Base-by-base conservation (phyloP, 2,329 filamentous ascomycete species). In the Setomelanomma holmii region DNA sequence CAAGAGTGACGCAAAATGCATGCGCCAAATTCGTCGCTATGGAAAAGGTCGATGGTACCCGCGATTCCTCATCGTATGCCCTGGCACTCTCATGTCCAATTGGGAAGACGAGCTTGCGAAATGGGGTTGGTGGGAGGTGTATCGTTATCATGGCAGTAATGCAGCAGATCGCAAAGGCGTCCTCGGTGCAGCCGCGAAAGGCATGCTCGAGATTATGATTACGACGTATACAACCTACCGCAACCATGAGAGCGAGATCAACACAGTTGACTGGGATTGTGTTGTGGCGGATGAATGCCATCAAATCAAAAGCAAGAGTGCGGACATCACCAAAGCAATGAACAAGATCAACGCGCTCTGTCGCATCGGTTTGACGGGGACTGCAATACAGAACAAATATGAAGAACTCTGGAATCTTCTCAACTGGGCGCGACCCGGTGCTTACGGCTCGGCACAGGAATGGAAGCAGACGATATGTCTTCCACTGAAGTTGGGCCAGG, bases 321-420 rank as follows among this genome's bases (percentile, higher is more conserved):
- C 93, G 0, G 89, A 89, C 56, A 89, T 89, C 6, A 95, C 93
- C 0, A 86, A 89, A 66, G 88, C 92, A 0, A 93, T 99, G 89
- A 90, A 91, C 64, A 86, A 93, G 55, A 81, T 98, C 62, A 99
- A 99, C 64, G 87, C 93, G 0, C 83, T 98, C 2, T 98, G 95
- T 68, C 86, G 95, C 27, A 93, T 99, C 55, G 95, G 95, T 0
- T 80, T 99, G 7, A 98, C 93, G 0, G 95, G 95, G 1, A 99
- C 95, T 0, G 93, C 93, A 0, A 97, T 99, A 39, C 95, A 99
- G 71, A 99, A 99, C 74, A 95, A 91, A 61, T 99, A 99, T 71
- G 91, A 97, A 69, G 95, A 99, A 73, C 82, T 99, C 1, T 99
- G 93, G 93, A 96, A 92, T 0, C 80, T 99, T 0, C 80, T 99